Conservation (phyloP, 805 yeast species). For the Metschnikowia cubensis region DNA sequence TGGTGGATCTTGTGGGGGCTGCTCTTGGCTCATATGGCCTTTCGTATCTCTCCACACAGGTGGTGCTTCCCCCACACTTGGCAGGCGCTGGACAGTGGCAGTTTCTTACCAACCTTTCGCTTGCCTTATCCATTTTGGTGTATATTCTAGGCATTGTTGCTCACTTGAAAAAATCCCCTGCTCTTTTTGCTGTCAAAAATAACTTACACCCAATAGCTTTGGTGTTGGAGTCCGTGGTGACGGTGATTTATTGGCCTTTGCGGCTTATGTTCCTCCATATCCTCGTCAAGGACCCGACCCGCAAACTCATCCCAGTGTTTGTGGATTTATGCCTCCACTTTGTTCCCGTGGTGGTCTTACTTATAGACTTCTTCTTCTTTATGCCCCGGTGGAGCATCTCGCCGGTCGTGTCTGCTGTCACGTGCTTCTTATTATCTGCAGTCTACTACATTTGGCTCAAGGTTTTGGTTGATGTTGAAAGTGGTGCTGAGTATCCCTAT, state of each 20-base stretch:
- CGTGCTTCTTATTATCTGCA: slow-evolving; percentile 37
- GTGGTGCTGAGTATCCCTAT: slow-evolving; percentile 58
- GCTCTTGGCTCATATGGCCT: slow-evolving; percentile 29
- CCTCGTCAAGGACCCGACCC: slow-evolving; percentile 38
- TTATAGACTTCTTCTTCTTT: slow-evolving; percentile 51
- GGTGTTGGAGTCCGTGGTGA: slow-evolving; percentile 57
- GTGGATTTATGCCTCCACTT: slow-evolving; percentile 60
- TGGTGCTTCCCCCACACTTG: slow-evolving; percentile 47
- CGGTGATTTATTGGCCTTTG: slow-evolving; percentile 67
- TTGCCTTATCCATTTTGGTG: slow-evolving; percentile 44
- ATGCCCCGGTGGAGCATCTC: slow-evolving; percentile 43
- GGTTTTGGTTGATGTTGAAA: slow-evolving; percentile 41
- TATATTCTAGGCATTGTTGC: slow-evolving; percentile 36
- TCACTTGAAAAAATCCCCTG: slow-evolving; percentile 24
- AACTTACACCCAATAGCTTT: slow-evolving; percentile 51
- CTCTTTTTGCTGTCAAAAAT: slow-evolving; percentile 33
- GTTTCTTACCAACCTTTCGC: slow-evolving; percentile 66
- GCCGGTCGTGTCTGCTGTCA: slow-evolving; percentile 33
- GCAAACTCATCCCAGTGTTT: slow-evolving; percentile 39
- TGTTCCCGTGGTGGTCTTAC: slow-evolving; percentile 51
- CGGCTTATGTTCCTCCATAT: slow-evolving; percentile 47
- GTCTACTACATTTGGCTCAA: slow-evolving; percentile 55
- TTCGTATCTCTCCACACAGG: slow-evolving; percentile 12
- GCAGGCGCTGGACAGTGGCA: slow-evolving; percentile 64
- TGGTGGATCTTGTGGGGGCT: slow-evolving; percentile 24